Percentiles rank a stretch among this genome's conserved stretches.
phyloP scores from a whole-genome alignment of 1,284 basidiomycete genomes.

The Inonotus hispidus region DNA sequence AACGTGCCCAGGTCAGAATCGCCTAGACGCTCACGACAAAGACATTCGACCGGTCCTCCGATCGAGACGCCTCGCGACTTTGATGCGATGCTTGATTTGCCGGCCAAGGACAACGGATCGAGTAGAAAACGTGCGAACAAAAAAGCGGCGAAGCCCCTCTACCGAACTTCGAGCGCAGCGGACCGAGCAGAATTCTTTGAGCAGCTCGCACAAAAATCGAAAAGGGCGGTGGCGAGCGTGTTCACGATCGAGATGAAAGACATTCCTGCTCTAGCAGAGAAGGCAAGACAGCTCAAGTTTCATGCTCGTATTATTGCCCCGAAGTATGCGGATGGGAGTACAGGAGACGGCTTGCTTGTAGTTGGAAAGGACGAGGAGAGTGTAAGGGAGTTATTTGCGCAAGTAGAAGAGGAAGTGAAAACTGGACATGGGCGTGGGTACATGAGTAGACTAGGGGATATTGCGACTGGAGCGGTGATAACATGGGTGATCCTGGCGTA shows the following conservation, averaged over 20 bases:
- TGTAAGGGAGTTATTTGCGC: conserved; percentile 12
- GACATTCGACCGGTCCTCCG: neutral
- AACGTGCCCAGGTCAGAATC: conserved; percentile 4
- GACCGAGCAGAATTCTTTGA: conserved; percentile 12
- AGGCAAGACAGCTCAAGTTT: conserved; percentile 12
- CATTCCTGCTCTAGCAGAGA: conserved; percentile 7
- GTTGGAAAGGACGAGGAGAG: conserved; percentile 10
- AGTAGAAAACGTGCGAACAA: neutral
- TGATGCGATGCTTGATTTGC: conserved; percentile 1
- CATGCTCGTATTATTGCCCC: conserved; percentile 14
- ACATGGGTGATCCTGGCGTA: conserved; percentile 16
- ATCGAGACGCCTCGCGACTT: neutral
- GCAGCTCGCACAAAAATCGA: conserved; percentile 11
- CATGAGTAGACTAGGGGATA: neutral
- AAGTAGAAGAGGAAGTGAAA: conserved; percentile 16
- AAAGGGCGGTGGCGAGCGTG: conserved; percentile 9
- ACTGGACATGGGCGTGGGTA: neutral
- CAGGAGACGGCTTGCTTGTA: conserved; percentile 14
- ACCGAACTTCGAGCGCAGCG: conserved; percentile 7
- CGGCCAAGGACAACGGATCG: neutral
- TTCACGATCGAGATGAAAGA: conserved; percentile 14
- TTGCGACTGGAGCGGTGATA: conserved; percentile 4
- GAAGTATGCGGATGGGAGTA: conserved; percentile 11
- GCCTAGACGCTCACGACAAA: neutral
- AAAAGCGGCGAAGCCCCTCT: neutral